Base-by-base conservation (phyloP, 2,329 filamentous ascomycete species). In the Talaromyces atroroseus region DNA sequence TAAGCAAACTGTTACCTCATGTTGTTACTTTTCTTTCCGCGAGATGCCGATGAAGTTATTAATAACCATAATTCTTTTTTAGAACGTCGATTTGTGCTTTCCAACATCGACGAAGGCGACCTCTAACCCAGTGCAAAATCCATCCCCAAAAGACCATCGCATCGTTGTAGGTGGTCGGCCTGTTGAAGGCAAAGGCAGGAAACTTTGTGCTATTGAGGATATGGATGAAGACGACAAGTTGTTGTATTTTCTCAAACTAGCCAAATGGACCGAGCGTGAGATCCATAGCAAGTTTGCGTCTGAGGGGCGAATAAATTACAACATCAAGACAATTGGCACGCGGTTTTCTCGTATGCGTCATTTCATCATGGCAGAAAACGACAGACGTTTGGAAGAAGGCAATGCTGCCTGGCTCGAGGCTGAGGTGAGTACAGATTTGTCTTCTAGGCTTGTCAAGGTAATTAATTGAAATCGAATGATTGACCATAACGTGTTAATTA, bases 151-250 rank as follows among this genome's bases (percentile, higher is more conserved):
- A 29, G 78, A 82, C 71, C 80, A 82, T 26, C 80, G 71, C 56
- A 76, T 66, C 12, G 77, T 77, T 24, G 63, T 65, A n/a, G 71
- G 73, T 10, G 71, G 71, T 14, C 68, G 68, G 18, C 66, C 76
- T 21, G 71, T 74, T 5, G 66, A 73, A 23, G 65, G 74, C 18
- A 79, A 75, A 64, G 50, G 55, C 16, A 38, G 46, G n/a, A 72
- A 67, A 38, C 71, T 80, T 21, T 66, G 65, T 8, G 67, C 68
- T 21, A 12, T 58, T 12, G 40, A 54, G 1, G 69, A 78, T 42
- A 70, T 79, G 45, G 76, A 80, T 61, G 73, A 72, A 0, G 76
- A 79, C 36, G 78, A 81, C 58, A 72, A 74, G 45, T 66, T 79
- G 42, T 63, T 69, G 48, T 65, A 64, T 24, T 60, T 62, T 23